Base-by-base conservation (phyloP, 495 filamentous ascomycete species). In the Podospora pseudopauciseta region DNA sequence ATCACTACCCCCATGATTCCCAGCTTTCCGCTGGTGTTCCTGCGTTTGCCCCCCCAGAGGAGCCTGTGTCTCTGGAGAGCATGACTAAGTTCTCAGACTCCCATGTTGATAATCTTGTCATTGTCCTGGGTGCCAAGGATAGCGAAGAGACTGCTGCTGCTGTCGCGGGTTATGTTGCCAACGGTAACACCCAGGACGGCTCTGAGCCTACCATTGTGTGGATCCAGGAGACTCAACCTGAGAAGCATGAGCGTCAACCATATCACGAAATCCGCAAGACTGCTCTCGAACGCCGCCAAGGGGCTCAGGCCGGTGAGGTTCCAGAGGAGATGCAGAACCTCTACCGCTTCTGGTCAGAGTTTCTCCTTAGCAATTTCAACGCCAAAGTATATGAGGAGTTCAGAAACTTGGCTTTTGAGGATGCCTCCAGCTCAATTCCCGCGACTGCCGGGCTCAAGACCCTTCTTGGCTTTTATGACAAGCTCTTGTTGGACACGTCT, bases 321-420 rank as follows among this genome's bases (percentile, higher is more conserved):
- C 69, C 75, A 27, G 61, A 44, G 28, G 82, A 90, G 74, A 90
- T 91, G 82, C 83, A 86, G 66, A 82, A 87, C 66, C 84, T 92
- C 16, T 93, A 92, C 78, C 82, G 88, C 66, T 91, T 90, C 79
- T 94, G 91, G 91, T 88, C 88, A n/a, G 85, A 89, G 73, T 91
- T 91, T 75, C 85, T 95, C 55, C 82, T 88, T 67, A 82, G 85
- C 69, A 88, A 89, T 75, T 95, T 95, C 85, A 90, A 95, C 76
- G 79, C 81, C 65, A 83, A 81, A 68, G 90, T 96, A 86, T 96
- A 96, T 81, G 79, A 86, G 74, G 91, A 96, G 77, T 95, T 96
- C 80, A 84, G 87, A 69, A 79, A 80, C 70, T 82, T 85, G 73
- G 91, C 93, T 66, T 77, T 90, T 68, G 89, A 90, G 72, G 92